A percentile compares a stretch with the other conserved stretches of the same genome.
phyloP scores from a whole-genome alignment of 257 asterid genomes.

The Vinca minor region DNA sequence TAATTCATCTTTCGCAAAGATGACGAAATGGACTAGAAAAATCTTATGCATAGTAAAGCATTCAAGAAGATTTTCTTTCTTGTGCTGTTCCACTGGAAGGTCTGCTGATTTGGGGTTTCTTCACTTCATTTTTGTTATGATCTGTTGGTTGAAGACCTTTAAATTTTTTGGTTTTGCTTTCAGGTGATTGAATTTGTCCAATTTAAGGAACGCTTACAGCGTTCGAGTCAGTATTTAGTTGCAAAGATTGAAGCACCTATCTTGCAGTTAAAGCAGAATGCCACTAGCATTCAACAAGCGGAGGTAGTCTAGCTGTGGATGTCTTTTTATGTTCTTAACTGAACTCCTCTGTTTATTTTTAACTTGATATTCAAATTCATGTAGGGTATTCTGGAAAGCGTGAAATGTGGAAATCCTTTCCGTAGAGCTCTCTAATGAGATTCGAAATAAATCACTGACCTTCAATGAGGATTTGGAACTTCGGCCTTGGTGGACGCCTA shows the following conservation, averaged over 20 bases:
- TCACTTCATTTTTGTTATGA: background rate
- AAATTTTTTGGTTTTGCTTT: no score
- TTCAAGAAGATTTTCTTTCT: background rate
- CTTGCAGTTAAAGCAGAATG: conserved; percentile 76
- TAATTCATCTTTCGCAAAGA: background rate
- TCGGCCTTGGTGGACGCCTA: conserved; percentile 99
- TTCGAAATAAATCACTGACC: conserved; percentile 56
- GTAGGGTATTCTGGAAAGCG: conserved; percentile 52
- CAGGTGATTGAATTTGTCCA: conserved; percentile 92
- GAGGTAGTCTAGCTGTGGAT: conserved; percentile 41
- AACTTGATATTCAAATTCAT: background rate
- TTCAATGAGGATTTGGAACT: conserved; percentile 76
- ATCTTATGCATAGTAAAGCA: background rate
- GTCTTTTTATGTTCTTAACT: background rate
- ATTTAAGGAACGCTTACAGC: conserved; percentile 77
- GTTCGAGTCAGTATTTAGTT: conserved; percentile 72
- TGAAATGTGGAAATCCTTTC: conserved; percentile 63
- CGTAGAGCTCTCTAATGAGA: conserved; percentile 71
- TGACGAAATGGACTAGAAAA: background rate
- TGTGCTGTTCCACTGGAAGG: background rate
- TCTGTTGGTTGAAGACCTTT: background rate
- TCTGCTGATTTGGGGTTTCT: background rate
- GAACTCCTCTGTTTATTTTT: no score
- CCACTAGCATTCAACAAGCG: conserved; percentile 55
- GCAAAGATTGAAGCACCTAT: conserved; percentile 79